Evolutionary conservation across 768 basidiomycete species (phyloP), one percentile per base, ranked within the genome.

Genomic region (Trichaptum fuscoviolaceum): DNA sequence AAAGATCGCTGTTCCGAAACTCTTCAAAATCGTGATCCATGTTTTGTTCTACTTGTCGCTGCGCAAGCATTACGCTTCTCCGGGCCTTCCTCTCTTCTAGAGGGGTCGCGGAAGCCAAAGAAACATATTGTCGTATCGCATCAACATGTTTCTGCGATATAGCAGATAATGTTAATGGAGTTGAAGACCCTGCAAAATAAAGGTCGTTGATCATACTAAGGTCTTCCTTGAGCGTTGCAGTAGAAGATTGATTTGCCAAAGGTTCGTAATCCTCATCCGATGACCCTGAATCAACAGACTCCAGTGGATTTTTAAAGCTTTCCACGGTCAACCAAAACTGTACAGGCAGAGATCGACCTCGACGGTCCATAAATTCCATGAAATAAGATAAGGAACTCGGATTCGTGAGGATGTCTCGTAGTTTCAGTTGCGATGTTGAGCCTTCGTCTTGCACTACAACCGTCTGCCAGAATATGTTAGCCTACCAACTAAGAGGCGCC

Each of bases 241-340:
- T 81, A 1, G 84, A 82, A 30, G 65, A 65, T 35, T 82, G 76
- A 66, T 84, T 86, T 65, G 86, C 83, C 61, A 88, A 83, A 63
- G 84, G 81, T 57, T 86, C 85, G 34, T 87, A 87, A 17, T 86
- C 87, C 63, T 87, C 86, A 35, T 86, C 90, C 24, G 77, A 77
- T 23, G 77, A 75, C 2, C 79, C 77, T 17, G 82, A 82, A 69
- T 94, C 90, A 6, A 91, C 84, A 1, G 87, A 85, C 75, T 97
- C 96, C 27, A 99, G 78, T 0, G 97, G 97, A 70, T 96, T 94
- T 78, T 98, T 98, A 84, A 99, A 96, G 66, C 93, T 94, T 78
- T 99, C 95, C 1, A 98, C 93, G 0, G 95, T 94, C 1, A 99
- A 81, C 96, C 96, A 99, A 77, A 98, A 99, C 69, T 99, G 96